phyloP scores from a whole-genome alignment of 1,284 basidiomycete species.

The Apiotrichum sp. region DNA sequence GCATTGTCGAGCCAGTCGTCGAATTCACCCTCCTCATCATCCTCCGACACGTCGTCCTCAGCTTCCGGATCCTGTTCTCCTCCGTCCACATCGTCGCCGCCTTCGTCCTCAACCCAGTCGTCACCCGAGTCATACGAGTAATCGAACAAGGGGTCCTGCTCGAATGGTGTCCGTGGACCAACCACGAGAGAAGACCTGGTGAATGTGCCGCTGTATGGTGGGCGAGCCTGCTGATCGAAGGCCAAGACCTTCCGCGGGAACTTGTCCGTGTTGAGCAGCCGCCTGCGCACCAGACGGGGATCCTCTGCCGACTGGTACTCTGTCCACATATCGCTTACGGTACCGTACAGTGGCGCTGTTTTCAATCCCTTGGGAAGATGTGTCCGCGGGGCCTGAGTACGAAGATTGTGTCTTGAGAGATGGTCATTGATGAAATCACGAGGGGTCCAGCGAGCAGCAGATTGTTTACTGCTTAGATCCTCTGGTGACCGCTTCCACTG shows the following conservation, averaged over 20 bases:
- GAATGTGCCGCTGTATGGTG: constrained; percentile 45
- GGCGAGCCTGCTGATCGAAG: constrained; percentile 43
- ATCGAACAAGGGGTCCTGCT: constrained; percentile 43
- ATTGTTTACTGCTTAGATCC: neutral
- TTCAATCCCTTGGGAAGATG: constrained; percentile 30
- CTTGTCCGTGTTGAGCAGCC: constrained; percentile 27
- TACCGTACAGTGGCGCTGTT: constrained; percentile 27
- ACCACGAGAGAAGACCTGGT: constrained; percentile 42
- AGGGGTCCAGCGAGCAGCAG: neutral
- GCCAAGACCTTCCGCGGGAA: constrained; percentile 45
- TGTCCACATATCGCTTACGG: constrained; percentile 34
- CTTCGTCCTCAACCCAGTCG: constrained; percentile 47
- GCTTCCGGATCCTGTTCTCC: constrained; percentile 29
- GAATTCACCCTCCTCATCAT: constrained; percentile 36
- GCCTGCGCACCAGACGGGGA: constrained; percentile 35
- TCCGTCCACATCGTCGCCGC: constrained; percentile 37
- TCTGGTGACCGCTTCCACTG: constrained; percentile 6
- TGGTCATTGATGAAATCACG: constrained; percentile 30
- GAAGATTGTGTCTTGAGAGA: constrained; percentile 15
- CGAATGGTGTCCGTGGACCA: constrained; percentile 45
- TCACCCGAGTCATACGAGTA: constrained; percentile 46
- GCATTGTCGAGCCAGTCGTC: constrained; percentile 43
- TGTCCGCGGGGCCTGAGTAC: neutral
- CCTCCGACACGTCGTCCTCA: constrained; percentile 19
- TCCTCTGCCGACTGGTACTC: constrained; percentile 40